Evolutionary conservation across 2,329 filamentous ascomycete species (phyloP), one percentile per base, ranked within the genome.

Genomic region (Penicillium sp.): DNA sequence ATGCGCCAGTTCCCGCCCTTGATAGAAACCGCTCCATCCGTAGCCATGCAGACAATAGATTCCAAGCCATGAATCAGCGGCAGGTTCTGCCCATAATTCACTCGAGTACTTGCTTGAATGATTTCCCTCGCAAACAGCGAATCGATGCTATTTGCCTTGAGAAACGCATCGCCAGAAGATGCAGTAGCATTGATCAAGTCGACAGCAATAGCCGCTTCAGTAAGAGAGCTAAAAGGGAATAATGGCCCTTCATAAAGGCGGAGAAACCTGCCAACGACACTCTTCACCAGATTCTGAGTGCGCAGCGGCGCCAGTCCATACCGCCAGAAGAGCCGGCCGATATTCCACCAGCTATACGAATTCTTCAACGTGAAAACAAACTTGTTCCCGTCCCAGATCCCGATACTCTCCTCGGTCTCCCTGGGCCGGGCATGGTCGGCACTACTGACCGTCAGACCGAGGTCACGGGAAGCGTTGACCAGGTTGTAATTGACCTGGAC

Each of bases 71-170:
- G 90, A 42, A 97, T 93, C 32, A 82, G 74, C n/a, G 75, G 79
- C 12, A 97, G 69, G 59, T 97, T 96, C 43, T 90, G 88, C 1
- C 87, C 93, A 69, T 96, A 98, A 68, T 97, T 97, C 55, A 96
- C 91, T 19, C 93, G 79, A 1, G 93, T 96, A 50, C 83, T 86
- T 2, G 91, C 88, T 69, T 97, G 91, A 24, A 97, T 81, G 42
- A 98, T 81, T 44, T 98, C 88, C 13, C 80, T 79, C 0, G 83
- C 76, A 64, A 95, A 97, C 0, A 73, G 65, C 0, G 75, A 72
- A 22, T 78, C 75, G 49, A 96, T 82, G 61, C 79, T 79, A 59
- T 88, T 86, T 34, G 78, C 71, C 24, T 74, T 74, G 12, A 97
- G 72, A 56, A 84, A 86, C 61, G 89, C 80, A 53, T 82, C 75